Evolutionary conservation across 192 early-diverging fungal species (phyloP), one percentile per base, ranked within the genome.

Genomic region (Thoreauomyces humboldtii): DNA sequence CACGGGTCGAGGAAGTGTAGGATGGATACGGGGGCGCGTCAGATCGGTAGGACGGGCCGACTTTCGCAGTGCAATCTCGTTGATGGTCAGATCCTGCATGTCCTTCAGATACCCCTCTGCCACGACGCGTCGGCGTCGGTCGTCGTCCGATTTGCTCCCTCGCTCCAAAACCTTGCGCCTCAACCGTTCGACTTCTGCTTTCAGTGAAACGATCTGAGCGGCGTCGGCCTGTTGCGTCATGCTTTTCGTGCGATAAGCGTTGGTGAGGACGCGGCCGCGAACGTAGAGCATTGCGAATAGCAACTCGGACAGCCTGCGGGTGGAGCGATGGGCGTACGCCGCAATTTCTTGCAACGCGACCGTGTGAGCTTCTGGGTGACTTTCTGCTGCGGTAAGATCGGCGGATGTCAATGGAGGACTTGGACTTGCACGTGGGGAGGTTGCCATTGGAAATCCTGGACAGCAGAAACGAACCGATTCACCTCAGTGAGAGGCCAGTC

Each of bases 201-300:
- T 58, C 29, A 58, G 19, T 22, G 14, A 19, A 1, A 36, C 25
- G 4, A 38, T 34, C 19, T 41, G 56, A 19, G 25, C 17, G 31
- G 56, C 2, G 9, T 58, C 32, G 7, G 7, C 6, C 46, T 60
- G 25, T 7, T 45, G 44, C 14, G 22, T 14, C 3, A 24, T 9
- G 21, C 2, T 14, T 60, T 27, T 60, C 4, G 43, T 14, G 14
- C 43, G 59, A 43, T 60, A 60, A 12, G 43, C 43, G 3, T 38
- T 31, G 2, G 59, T 46, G 22, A 60, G 41, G 17, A 32, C 44
- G 25, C 59, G 59, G 37, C 59, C 59, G 43, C 59, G 59, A 21
- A 60, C 59, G 43, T 60, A 60, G 15, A 60, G 59, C 4, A 60
- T 24, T 1, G 59, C 17, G 25, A 60, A 60, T 42, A 60, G 31